These are phyloP conservation scores for Aplosporella prunicola DNA, from an alignment of 2,329 filamentous ascomycete species.

Conservation along the genomic window DNA sequence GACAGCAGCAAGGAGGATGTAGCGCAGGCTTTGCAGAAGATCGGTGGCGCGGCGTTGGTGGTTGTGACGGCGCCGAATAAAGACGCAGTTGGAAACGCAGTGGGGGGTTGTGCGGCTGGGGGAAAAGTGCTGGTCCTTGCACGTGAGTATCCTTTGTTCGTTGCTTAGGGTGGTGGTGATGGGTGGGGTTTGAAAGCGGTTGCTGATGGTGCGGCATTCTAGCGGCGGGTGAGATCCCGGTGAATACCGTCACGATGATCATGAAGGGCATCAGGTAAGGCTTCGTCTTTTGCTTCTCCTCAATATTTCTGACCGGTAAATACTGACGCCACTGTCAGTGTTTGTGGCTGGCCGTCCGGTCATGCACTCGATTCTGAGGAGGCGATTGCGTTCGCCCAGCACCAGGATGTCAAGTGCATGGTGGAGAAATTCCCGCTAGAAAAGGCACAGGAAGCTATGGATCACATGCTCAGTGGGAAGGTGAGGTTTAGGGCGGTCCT, in stretches of 20 bases:
- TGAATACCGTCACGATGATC: constrained; percentile 38
- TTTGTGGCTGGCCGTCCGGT: constrained; percentile 45
- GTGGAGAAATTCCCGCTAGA: constrained; percentile 45
- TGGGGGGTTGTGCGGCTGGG: constrained; percentile 43
- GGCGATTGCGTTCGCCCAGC: constrained; percentile 41
- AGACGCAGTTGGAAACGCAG: constrained; percentile 43
- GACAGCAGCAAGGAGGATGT: constrained; percentile 44
- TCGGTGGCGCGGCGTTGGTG: constrained; percentile 55
- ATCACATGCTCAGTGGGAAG: constrained; percentile 41
- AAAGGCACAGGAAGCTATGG: constrained; percentile 41
- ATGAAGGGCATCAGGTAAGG: constrained; percentile 32
- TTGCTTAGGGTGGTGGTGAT: not conserved
- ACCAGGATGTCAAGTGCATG: constrained; percentile 42
- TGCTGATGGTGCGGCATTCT: too few relatives aligned
- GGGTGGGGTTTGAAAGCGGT: too few relatives aligned
- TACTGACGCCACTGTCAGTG: too few relatives aligned
- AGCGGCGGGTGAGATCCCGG: constrained; percentile 36
- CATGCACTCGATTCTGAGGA: constrained; percentile 46
- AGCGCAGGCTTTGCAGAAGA: constrained; percentile 40
- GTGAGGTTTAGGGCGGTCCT: constrained; percentile 44
- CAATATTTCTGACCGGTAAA: too few relatives aligned
- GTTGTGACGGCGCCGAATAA: constrained; percentile 55
- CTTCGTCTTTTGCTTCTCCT: too few relatives aligned
- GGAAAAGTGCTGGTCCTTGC: constrained; percentile 55
- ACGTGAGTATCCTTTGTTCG: constrained; percentile 19